phyloP scores from a whole-genome alignment of 2,329 filamentous ascomycete species.

The Sphaerostilbella broomeana region DNA sequence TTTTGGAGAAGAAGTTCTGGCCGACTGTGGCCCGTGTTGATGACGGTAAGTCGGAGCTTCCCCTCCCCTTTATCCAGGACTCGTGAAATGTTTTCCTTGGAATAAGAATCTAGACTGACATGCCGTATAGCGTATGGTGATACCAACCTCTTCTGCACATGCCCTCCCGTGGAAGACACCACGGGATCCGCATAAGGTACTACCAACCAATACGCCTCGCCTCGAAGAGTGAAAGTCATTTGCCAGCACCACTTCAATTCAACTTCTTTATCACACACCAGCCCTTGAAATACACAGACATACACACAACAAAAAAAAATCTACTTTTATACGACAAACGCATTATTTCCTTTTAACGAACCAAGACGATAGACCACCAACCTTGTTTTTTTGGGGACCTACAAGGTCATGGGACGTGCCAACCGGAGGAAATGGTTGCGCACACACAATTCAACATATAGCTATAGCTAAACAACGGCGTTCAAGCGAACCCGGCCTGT shows the following conservation, averaged over 20 bases:
- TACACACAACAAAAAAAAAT: too few relatives aligned
- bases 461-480: slow-evolving; percentile 19
- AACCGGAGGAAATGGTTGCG: slow-evolving; percentile 5
- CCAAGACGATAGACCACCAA: too few relatives aligned
- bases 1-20: slow-evolving; percentile 98
- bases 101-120: slow-evolving; percentile 8
- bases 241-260: too few relatives aligned
- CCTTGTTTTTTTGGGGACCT: neutral
- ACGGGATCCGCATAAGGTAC: slow-evolving; percentile 19
- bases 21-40: slow-evolving; percentile 79
- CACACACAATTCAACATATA: too few relatives aligned
- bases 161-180: slow-evolving; percentile 70
- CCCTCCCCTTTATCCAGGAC: neutral
- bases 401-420: too few relatives aligned
- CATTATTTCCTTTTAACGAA: too few relatives aligned
- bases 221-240: too few relatives aligned
- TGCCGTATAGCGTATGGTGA: slow-evolving; percentile 68
- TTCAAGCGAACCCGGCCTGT: slow-evolving; percentile 1
- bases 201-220: too few relatives aligned
- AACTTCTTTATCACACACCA: too few relatives aligned
- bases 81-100: too few relatives aligned
- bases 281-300: too few relatives aligned
- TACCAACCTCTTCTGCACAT: slow-evolving; percentile 90
- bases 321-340: too few relatives aligned
- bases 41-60: slow-evolving; percentile 59